These are phyloP conservation scores for Omphalotus guepiniiformis DNA, from an alignment of 768 basidiomycete species.

Conservation along the genomic window DNA sequence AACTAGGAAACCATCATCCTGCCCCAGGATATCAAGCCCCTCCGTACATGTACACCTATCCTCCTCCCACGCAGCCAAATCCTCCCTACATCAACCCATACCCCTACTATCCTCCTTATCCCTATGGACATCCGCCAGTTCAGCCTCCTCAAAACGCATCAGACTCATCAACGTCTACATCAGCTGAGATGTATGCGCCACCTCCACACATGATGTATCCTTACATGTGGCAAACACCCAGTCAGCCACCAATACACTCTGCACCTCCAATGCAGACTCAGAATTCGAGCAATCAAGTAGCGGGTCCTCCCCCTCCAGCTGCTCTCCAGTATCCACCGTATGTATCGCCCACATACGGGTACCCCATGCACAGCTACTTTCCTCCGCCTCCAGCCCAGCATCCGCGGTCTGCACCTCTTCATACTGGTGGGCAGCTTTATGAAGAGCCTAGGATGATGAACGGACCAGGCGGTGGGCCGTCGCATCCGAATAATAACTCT, in stretches of 20 bases:
- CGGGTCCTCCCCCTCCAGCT: slow-evolving; percentile 1
- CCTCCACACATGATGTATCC: slow-evolving; percentile 20
- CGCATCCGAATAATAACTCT: not conserved
- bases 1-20: slow-evolving; percentile 31
- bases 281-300: slow-evolving; percentile 8
- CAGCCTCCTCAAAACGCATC: slow-evolving; percentile 26
- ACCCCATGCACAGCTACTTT: slow-evolving; percentile 31
- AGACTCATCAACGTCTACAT: slow-evolving; percentile 29
- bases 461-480: slow-evolving; percentile 12
- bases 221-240: slow-evolving; percentile 7
- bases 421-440: slow-evolving; percentile 14
- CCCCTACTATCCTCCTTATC: slow-evolving; percentile 35
- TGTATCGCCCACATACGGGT: slow-evolving; percentile 28
- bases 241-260: slow-evolving; percentile 3
- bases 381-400: slow-evolving; percentile 28
- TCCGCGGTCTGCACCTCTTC: slow-evolving; percentile 20
- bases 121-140: slow-evolving; percentile 30
- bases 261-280: slow-evolving; percentile 17
- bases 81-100: slow-evolving; percentile 35
- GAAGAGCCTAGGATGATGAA: slow-evolving; percentile 24
- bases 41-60: slow-evolving; percentile 49
- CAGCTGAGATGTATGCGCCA: slow-evolving; percentile 27
- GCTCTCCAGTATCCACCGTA: slow-evolving; percentile 24
- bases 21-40: slow-evolving; percentile 40
- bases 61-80: slow-evolving; percentile 36